Base-by-base conservation (phyloP, 257 asterid genomes). In the Solanum gandarillasii region DNA sequence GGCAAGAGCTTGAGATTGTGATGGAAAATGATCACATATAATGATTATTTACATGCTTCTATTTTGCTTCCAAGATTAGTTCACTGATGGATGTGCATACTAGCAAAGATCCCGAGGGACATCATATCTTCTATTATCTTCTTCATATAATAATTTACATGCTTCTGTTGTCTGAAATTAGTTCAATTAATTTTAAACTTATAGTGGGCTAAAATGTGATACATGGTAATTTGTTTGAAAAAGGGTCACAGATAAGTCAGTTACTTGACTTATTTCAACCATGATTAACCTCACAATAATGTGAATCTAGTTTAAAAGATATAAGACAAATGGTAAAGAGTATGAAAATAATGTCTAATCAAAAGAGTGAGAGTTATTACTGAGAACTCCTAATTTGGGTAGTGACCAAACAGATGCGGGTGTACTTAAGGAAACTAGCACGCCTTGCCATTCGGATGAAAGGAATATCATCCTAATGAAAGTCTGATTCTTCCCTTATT, bases 1-100 rank as follows among this genome's bases (percentile, higher is more conserved):
- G 98, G 92, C 99, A 97, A 91, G 99, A 97, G 94, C 96, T 97
- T 89, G 99, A 97, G 93, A 97, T 95, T 91, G 99, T 97, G 91
- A 94, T 95, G 97, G 98, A 98, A 65, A 95, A 95, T 87, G 98
- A 97, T 91, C 99, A 97, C 88, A 97, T 95, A 75, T 95, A 46
- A 46, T 46, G 55, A 46, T 46, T 46, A 46, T 46, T 46, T 46
- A 46, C 55, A 46, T 46, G 6, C 6, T 46, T 46, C 18, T 98
- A 11, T 97, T 97, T 88, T 2, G 94, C 99, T 7, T 94, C 99
- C 23, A 97, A 97, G 93, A 97, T 97, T 91, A 98, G 99, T 58
- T 95, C 99, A 23, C 96, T 97, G 5, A 92, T 97, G 98, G 99
- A 95, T 88, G 99, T 95, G 87, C 97, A 94, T 88, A 93, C 96